Percentiles rank a stretch among this genome's conserved stretches.
Conservation (phyloP, 108 stramenopile species). For the Skeletonema menzelii region DNA sequence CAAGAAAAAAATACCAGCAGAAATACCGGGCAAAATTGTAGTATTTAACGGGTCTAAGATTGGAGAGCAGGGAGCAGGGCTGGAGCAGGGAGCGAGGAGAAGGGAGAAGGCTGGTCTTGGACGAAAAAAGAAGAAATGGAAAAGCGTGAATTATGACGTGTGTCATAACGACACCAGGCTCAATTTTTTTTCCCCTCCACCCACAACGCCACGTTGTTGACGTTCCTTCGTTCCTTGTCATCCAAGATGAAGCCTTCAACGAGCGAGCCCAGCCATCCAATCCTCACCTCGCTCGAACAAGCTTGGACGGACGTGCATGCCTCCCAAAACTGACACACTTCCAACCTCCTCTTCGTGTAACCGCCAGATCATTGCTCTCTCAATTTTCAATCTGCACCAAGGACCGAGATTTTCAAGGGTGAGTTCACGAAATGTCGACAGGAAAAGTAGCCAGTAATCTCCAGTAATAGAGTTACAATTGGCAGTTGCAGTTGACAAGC, state of each 20-base stretch:
- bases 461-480: background rate
- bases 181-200: background rate
- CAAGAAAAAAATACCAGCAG: too few species aligned
- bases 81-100: too few species aligned
- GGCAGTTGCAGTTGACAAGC: background rate
- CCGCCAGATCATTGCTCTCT: background rate
- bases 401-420: background rate
- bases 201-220: too few species aligned
- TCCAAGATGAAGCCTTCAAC: background rate
- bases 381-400: background rate
- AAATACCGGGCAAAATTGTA: too few species aligned
- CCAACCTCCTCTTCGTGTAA: background rate
- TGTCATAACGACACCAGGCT: background rate
- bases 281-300: background rate
- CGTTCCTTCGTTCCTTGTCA: background rate
- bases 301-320: background rate
- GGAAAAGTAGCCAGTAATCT: background rate
- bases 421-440: background rate
- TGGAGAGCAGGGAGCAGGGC: too few species aligned
- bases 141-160: background rate
- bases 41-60: too few species aligned
- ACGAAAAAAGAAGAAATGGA: too few species aligned
- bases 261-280: background rate
- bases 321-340: background rate
- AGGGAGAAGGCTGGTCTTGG: too few species aligned